Evolutionary conservation across 2,329 filamentous ascomycete genomes (phyloP).

Genomic region (Penicillium glabrum): DNA sequence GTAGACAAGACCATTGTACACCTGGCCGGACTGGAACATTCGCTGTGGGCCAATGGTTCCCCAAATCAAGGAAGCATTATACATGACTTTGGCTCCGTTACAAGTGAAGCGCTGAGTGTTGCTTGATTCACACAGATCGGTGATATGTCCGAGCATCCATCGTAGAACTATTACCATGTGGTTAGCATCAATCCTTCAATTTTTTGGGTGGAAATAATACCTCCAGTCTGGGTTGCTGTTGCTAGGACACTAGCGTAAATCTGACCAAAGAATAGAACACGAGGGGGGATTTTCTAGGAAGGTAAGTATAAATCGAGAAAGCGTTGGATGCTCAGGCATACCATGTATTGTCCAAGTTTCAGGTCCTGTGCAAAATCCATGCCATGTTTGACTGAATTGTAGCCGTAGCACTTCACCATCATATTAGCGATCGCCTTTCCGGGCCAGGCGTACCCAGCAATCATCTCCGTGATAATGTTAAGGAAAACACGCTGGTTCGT

Average conservation of each 20-base stretch:
- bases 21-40: conserved; percentile 64
- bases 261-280: conserved; percentile 53
- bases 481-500: conserved; percentile 66
- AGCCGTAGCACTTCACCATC: conserved; percentile 75
- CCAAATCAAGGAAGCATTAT: conserved; percentile 71
- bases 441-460: conserved; percentile 71
- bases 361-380: conserved; percentile 66
- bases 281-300: conserved; percentile 49
- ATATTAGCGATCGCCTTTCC: conserved; percentile 71
- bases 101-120: conserved; percentile 60
- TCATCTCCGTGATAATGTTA: conserved; percentile 72
- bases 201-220: background rate
- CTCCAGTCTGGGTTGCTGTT: conserved; percentile 49
- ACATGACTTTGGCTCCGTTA: conserved; percentile 62
- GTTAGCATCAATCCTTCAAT: background rate
- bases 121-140: conserved; percentile 62
- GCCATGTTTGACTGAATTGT: conserved; percentile 66
- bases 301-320: background rate
- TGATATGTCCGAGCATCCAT: conserved; percentile 57
- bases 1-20: conserved; percentile 51
- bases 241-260: conserved; percentile 54
- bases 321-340: background rate
- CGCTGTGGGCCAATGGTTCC: conserved; percentile 69
- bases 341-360: conserved; percentile 66
- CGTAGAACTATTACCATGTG: conserved; percentile 33